Evolutionary conservation across 2,329 filamentous ascomycete genomes (phyloP), one percentile per base, ranked within the genome.

Genomic region (Claviceps quebecensis): DNA sequence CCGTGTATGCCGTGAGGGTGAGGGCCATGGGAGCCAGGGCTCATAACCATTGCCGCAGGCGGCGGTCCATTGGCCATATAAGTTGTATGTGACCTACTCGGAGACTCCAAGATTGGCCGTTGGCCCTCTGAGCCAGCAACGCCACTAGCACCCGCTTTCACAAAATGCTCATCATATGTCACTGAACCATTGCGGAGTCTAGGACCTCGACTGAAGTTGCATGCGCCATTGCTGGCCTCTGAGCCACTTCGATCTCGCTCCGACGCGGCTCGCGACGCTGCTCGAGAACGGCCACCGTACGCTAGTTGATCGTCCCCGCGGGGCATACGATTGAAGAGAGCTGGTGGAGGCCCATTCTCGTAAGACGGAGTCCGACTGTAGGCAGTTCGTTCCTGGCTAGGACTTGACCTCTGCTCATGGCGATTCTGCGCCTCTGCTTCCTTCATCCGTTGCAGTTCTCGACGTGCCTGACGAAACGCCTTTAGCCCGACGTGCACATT

Each of bases 211-310:
- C 65, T 69, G 34, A 64, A 64, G 22, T 67, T 65, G 46, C 65
- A 63, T 9, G 66, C 67, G 29, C 68, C 68, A n/a, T 63, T 71
- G 61, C 76, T 78, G 3, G 75, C 68, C 22, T 80, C 76, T 0
- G 77, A 80, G 36, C 75, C 75, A 55, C 76, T 80, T 43, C 76
- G 67, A 44, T 78, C 71, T 9, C 76, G 69, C 44, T 77, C 75
- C 0, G 68, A 67, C 22, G 65, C 57, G 16, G 60, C 60, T 29
- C 60, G 60, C 5, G 65, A 69, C 22, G 55, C 60, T 22, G 60
- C 58, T 13, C 61, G 53, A 38, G 62, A 60, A 19, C 58, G 58
- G 9, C 56, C 57, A 26, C 61, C 60, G 19, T 61, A 61, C n/a
- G 61, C 57, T 34, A 34, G 9, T 2, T 65, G 61, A 19, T 76